phyloP scores from a whole-genome alignment of 768 basidiomycete species.

The Lactarius evosmus region DNA sequence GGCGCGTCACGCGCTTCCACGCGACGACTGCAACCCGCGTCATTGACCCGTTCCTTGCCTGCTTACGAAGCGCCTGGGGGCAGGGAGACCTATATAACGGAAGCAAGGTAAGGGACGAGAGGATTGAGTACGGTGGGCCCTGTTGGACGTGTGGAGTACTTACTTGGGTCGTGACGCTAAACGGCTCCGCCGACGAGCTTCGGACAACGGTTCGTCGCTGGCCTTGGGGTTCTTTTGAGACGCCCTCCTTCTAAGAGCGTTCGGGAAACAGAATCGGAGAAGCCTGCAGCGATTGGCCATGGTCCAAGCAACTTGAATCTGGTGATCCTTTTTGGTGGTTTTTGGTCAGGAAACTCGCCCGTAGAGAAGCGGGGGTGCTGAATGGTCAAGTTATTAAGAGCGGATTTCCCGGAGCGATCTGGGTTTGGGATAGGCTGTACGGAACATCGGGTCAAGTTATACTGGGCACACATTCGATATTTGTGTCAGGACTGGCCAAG shows the following conservation, averaged over 20 bases:
- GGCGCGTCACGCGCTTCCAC: slow-evolving; percentile 6
- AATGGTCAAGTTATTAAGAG: background rate
- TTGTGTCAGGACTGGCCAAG: background rate
- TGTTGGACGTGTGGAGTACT: background rate
- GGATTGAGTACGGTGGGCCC: background rate
- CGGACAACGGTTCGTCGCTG: background rate
- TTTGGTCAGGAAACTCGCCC: background rate
- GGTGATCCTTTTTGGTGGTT: too few relatives aligned
- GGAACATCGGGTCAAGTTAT: background rate
- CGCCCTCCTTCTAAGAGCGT: background rate
- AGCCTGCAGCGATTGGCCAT: background rate
- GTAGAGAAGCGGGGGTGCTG: background rate
- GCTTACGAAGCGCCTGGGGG: background rate
- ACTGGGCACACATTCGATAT: background rate
- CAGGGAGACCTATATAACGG: background rate
- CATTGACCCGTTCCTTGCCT: background rate
- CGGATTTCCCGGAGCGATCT: background rate
- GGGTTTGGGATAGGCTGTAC: background rate
- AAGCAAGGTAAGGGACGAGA: background rate
- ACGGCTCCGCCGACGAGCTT: background rate
- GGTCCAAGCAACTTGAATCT: background rate
- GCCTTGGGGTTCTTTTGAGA: background rate
- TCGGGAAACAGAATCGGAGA: background rate
- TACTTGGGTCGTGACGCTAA: background rate
- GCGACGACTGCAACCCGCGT: background rate